These are phyloP conservation scores for Podaxis pistillaris DNA, from an alignment of 768 basidiomycete species.

Conservation along the genomic window DNA sequence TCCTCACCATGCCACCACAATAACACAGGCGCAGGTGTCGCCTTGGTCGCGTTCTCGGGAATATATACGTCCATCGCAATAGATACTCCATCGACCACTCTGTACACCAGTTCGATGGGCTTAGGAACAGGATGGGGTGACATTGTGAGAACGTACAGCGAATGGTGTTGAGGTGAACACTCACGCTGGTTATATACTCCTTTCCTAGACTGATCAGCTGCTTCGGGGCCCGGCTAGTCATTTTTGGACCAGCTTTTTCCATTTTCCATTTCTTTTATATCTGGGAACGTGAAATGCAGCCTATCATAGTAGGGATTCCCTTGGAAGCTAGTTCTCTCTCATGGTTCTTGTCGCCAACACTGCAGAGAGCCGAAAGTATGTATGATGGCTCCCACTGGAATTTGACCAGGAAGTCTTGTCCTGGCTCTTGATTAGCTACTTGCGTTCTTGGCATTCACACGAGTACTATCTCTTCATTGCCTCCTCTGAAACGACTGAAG, in stretches of 20 bases:
- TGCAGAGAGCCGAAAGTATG: too few relatives aligned
- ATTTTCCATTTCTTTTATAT: neutral
- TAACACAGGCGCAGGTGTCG: conserved; percentile 28
- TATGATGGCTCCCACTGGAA: too few relatives aligned
- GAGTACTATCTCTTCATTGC: too few relatives aligned
- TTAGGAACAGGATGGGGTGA: neutral
- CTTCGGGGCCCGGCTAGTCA: neutral
- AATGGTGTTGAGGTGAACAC: neutral
- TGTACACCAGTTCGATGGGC: conserved; percentile 30
- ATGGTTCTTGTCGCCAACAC: neutral
- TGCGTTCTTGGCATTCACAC: too few relatives aligned
- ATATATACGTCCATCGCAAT: conserved; percentile 34
- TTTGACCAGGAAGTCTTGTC: too few relatives aligned
- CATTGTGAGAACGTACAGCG: neutral
- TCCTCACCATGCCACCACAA: conserved; percentile 36
- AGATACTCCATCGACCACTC: conserved; percentile 29
- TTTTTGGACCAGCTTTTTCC: neutral
- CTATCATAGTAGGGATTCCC: neutral
- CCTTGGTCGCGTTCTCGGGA: conserved; percentile 27
- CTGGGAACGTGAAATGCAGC: neutral
- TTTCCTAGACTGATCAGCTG: neutral
- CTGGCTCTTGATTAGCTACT: too few relatives aligned
- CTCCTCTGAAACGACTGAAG: too few relatives aligned
- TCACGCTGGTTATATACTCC: neutral
- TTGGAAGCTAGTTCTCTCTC: neutral